Conservation (phyloP, 495 filamentous ascomycete genomes). For the Aspergillus kassunensis region DNA sequence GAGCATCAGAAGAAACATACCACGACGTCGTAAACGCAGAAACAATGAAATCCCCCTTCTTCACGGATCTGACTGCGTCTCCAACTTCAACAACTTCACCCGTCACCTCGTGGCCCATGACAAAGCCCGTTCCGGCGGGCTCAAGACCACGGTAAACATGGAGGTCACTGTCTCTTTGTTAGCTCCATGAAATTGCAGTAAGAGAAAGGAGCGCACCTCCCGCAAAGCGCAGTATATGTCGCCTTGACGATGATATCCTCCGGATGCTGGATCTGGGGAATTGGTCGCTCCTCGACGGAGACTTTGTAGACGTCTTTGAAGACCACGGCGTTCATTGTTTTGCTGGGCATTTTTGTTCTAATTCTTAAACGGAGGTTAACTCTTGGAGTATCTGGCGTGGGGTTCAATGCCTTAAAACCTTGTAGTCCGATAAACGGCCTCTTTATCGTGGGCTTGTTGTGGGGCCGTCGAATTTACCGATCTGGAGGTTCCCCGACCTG, state of each 20-base stretch:
- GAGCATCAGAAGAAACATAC: constrained; percentile 42
- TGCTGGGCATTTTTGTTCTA: constrained; percentile 7
- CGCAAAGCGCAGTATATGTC: constrained; percentile 80
- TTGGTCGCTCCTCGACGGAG: constrained; percentile 44
- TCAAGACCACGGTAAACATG: constrained; percentile 87
- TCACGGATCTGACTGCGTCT: constrained; percentile 59
- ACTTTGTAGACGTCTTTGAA: constrained; percentile 48
- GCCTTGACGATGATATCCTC: constrained; percentile 85
- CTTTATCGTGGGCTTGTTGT: neutral
- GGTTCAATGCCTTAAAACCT: too few relatives aligned
- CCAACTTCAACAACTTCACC: constrained; percentile 70
- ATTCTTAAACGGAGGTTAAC: neutral
- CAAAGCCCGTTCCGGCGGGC: constrained; percentile 56
- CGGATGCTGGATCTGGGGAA: constrained; percentile 59
- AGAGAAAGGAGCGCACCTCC: constrained; percentile 54
- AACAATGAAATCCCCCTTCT: constrained; percentile 75
- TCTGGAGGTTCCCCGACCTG: constrained; percentile 2
- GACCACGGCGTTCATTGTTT: constrained; percentile 48
- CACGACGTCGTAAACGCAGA: constrained; percentile 85
- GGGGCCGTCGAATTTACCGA: constrained; percentile 7
- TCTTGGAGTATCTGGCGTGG: neutral
- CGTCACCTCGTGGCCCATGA: constrained; percentile 75
- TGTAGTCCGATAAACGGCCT: constrained; percentile 14
- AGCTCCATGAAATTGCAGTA: too few relatives aligned
- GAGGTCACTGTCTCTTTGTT: constrained; percentile 59